Base-by-base conservation (phyloP, 108 stramenopile species). In the Skeletonema potamos region DNA sequence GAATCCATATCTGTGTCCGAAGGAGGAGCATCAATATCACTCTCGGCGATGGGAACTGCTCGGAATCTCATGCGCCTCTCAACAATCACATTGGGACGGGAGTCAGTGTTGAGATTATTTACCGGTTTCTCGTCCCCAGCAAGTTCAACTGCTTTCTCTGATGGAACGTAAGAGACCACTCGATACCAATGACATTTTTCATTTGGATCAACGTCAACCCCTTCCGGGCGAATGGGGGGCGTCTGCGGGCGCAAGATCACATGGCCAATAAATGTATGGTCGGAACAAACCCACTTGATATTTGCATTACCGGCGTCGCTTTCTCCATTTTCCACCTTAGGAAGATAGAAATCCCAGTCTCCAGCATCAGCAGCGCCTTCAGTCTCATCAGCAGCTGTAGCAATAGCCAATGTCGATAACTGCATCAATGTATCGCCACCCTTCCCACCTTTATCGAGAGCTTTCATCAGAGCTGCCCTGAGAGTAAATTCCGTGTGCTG, bases 321-420 rank as follows among this genome's bases (percentile, higher is more conserved):
- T 15, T 1, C 8, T 10, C 58, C 22, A 39, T 48, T 34, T 5
- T 41, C 62, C 27, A 26, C 26, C 70, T 27, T 65, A 4, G 27
- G 29, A 6, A 62, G n/a, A 70, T 90, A 94, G 41, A 84, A 76
- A 0, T 62, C 37, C 44, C 75, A 75, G 60, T 94, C 92, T 73
- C 79, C 64, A 26, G 81, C 77, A 66, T 86, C 89, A 43, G 85
- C 67, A n/a, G 84, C 73, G 1, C 82, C 84, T 28, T 72, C 64
- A 10, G 85, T 76, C 70, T 94, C 92, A 59, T 94, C 92, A 1
- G 89, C 89, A 10, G 87, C 88, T 26, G 86, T 89, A 4, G 92
- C 85, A 20, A 94, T 81, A 0, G 88, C 75, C 11, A 62, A 77
- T 27, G 60, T 89, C 72, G 72, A 76, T 36, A 81, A 62, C 58